Evolutionary conservation across 169 alveolate species (phyloP).

Genomic region (Plasmodium reichenowi): DNA sequence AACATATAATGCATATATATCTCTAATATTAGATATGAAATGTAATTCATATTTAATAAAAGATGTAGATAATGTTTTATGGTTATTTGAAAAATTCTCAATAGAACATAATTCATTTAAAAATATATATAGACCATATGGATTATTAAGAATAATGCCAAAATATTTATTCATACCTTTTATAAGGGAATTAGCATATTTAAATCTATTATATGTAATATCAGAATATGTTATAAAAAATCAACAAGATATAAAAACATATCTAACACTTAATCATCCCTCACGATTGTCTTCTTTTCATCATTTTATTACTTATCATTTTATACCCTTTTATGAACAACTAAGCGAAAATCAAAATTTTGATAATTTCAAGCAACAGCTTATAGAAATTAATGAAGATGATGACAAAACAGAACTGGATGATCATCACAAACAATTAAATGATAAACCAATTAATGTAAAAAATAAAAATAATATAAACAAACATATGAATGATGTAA

Average conservation of each 20-base stretch:
- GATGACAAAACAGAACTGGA: constrained; percentile 8
- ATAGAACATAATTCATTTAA: constrained; percentile 49
- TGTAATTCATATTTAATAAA: constrained; percentile 76
- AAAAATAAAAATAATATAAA: no score
- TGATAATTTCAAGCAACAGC: constrained; percentile 52
- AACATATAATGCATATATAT: constrained; percentile 78
- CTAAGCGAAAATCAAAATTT: constrained; percentile 44
- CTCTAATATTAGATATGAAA: constrained; percentile 72
- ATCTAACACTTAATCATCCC: constrained; percentile 81
- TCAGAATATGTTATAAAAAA: constrained; percentile 65
- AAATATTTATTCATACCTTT: constrained; percentile 84
- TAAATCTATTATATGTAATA: constrained; percentile 83
- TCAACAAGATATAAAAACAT: constrained; percentile 71
- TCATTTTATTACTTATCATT: constrained; percentile 82
- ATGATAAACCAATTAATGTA: background rate
- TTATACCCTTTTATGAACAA: constrained; percentile 72
- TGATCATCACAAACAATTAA: background rate
- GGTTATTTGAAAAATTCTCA: constrained; percentile 84
- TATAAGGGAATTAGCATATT: constrained; percentile 83
- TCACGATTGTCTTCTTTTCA: constrained; percentile 85
- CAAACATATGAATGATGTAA: no score
- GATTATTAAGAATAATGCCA: constrained; percentile 76
- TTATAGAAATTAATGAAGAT: constrained; percentile 32
- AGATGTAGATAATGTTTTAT: constrained; percentile 74
- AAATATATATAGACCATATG: constrained; percentile 61